These are phyloP conservation scores for Saccharum hybrid DNA, from an alignment of 202 grass and related monocot species.

Conservation along the genomic window DNA sequence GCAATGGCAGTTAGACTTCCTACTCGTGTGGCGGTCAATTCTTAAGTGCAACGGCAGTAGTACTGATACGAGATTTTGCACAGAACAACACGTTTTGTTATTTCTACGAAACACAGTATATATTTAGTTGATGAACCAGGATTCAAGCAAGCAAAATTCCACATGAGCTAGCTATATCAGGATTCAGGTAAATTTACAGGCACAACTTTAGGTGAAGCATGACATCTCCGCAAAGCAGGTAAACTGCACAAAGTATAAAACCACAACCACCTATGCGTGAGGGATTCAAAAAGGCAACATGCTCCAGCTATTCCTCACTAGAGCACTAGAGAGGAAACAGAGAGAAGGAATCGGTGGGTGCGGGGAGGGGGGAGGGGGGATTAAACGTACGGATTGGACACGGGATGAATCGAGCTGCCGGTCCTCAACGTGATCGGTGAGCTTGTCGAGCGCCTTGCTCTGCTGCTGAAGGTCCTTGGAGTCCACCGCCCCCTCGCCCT, in stretches of 20 bases:
- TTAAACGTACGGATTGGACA: constrained; percentile 67
- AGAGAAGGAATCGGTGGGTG: neutral
- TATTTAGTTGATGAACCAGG: neutral
- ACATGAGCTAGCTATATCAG: neutral
- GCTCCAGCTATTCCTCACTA: neutral
- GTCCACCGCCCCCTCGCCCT: constrained; percentile 46
- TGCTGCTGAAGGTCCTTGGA: constrained; percentile 98
- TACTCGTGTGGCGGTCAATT: neutral
- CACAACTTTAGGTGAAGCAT: neutral
- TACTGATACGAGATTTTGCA: neutral
- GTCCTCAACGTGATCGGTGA: constrained; percentile 95
- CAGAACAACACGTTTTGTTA: neutral
- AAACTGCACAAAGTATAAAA: neutral
- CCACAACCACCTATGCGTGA: neutral
- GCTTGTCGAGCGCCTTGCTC: constrained; percentile 99
- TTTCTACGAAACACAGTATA: neutral
- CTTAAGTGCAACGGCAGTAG: neutral
- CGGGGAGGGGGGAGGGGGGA: neutral
- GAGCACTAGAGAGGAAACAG: no score
- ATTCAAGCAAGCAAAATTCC: neutral
- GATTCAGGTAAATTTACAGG: neutral
- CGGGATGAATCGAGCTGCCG: constrained; percentile 97
- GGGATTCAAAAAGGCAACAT: constrained; percentile 30
- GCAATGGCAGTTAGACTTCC: neutral
- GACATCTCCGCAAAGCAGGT: neutral